Percentiles rank a stretch among this genome's conserved stretches.
Evolutionary conservation across 106 monocot species (phyloP).

Genomic region (Dioscorea dumetorum): DNA sequence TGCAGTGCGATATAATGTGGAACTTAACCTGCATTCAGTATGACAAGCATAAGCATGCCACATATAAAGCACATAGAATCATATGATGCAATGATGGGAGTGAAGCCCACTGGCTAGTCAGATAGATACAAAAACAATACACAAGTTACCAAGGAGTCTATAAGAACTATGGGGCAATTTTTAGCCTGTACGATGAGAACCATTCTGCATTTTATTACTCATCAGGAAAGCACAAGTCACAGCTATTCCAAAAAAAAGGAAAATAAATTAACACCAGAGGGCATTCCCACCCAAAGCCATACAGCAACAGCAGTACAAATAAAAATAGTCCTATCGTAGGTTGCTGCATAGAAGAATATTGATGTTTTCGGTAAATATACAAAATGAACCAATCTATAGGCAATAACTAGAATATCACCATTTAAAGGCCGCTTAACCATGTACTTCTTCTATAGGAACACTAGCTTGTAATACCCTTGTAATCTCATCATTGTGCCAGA

Average conservation of each 20-base stretch:
- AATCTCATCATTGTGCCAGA: too few species aligned
- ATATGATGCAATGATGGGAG: neutral
- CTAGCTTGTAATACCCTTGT: too few species aligned
- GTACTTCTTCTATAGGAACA: too few species aligned
- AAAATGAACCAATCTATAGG: neutral
- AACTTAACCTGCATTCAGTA: conserved; percentile 56
- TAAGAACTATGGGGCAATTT: neutral
- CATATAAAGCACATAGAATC: neutral
- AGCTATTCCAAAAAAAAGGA: neutral
- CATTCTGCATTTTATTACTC: neutral
- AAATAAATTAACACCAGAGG: neutral
- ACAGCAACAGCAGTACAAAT: neutral
- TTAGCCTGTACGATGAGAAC: neutral
- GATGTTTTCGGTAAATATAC: neutral
- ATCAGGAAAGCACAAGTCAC: neutral
- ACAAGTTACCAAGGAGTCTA: neutral
- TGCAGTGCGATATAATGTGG: conserved; percentile 72
- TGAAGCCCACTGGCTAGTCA: too few species aligned
- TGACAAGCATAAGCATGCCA: neutral
- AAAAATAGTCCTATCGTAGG: neutral
- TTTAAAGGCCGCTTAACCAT: neutral
- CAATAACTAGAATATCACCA: neutral
- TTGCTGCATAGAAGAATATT: neutral
- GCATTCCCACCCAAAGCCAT: neutral
- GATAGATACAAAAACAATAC: neutral